Conservation (phyloP, 2,329 filamentous ascomycete species). For the Fusarium drepaniforme region DNA sequence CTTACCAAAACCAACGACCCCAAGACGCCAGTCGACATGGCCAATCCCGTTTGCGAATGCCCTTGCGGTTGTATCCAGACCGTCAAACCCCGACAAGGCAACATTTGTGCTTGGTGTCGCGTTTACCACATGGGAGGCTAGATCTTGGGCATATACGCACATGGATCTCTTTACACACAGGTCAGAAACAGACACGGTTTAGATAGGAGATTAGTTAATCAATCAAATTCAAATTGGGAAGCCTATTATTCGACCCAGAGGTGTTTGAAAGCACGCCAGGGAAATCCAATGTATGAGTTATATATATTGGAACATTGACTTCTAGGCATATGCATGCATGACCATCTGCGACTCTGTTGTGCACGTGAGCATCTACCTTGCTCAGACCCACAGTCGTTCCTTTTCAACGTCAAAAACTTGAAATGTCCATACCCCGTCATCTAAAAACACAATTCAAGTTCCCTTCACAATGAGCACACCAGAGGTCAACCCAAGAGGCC, state of each 20-base stretch:
- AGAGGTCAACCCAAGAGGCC: neutral
- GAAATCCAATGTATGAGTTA: too few relatives aligned
- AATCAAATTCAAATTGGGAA: too few relatives aligned
- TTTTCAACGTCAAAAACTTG: neutral
- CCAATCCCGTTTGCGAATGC: neutral
- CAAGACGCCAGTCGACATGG: neutral
- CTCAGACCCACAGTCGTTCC: neutral
- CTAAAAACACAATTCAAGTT: neutral
- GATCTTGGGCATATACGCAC: too few relatives aligned
- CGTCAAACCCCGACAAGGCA: neutral
- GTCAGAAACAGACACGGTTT: too few relatives aligned
- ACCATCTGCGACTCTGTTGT: too few relatives aligned
- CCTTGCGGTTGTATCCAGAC: neutral
- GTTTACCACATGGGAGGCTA: neutral
- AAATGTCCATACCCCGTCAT: too few relatives aligned
- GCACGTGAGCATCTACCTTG: neutral
- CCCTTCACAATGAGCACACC: neutral
- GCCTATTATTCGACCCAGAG: too few relatives aligned
- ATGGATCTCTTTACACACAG: too few relatives aligned
- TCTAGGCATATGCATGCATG: too few relatives aligned
- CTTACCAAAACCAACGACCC: neutral
- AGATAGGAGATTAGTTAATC: too few relatives aligned
- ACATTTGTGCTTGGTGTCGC: neutral
- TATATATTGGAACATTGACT: too few relatives aligned
- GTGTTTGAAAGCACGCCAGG: too few relatives aligned